Base-by-base conservation (phyloP, 176 grass and related monocot species). In the Oryza longistaminata region DNA sequence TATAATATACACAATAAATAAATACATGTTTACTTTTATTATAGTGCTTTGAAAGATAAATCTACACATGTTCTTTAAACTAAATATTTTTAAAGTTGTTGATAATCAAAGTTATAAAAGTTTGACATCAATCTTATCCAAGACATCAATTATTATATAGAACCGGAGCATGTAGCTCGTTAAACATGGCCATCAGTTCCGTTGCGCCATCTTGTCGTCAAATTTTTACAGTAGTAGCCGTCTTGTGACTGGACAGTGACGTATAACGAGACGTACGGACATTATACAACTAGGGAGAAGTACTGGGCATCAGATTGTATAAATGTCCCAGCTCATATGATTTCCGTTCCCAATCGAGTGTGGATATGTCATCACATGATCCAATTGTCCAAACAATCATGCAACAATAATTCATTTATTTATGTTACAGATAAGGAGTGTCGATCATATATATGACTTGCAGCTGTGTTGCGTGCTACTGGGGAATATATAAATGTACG, bases 181-280 rank as follows among this genome's bases (percentile, higher is more conserved):
- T 40, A 40, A 40, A 40, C 39, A 40, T 40, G 39, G 39, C 39
- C 9, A 43, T 43, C 42, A 43, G 42, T 49, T 49, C 46, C 46
- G 46, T 13, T 49, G 78, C 83, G 69, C 44, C 66, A 82, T 77
- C 13, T 14, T 82, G 73, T 58, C 88, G 66, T 26, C 42, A 40
- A 61, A 34, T 40, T 74, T 67, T 67, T 40, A 31, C 29, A 31
- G 29, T 31, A 31, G 29, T 31, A 81, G 75, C 49, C 50, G 44
- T 2, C 21, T 3, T 9, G 74, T 53, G 55, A 58, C 71, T 6
- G n/a, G 82, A 90, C 33, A 67, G 55, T 66, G 73, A 77, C 14
- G 78, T 50, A 81, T 49, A 35, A 11, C 19, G 12, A 44, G 12
- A 44, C 19, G 5, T 50, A 78, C 45, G 9, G 19, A 52, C 43